These are phyloP conservation scores for Arthrobotrys musiformis DNA, from an alignment of 2,329 filamentous ascomycete species.

Conservation along the genomic window DNA sequence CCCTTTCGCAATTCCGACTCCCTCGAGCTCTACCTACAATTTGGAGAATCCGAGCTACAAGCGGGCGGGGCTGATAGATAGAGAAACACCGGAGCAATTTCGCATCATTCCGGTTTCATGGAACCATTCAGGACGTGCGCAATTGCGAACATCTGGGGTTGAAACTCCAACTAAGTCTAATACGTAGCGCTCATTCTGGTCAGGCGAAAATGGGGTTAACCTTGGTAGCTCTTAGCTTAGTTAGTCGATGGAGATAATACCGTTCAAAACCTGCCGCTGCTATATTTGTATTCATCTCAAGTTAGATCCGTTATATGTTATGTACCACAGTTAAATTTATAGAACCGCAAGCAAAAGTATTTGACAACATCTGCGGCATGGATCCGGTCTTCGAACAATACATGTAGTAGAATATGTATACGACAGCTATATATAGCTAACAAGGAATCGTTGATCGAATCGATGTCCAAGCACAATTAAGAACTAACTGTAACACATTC, in stretches of 20 bases:
- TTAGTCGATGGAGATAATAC: not conserved
- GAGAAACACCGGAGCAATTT: not conserved
- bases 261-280: not conserved
- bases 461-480: no score
- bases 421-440: no score
- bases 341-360: not conserved
- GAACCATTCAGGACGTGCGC: not conserved
- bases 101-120: constrained; percentile 14
- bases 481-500: not conserved
- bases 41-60: no score
- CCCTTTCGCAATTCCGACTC: not conserved
- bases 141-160: not conserved
- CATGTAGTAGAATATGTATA: no score
- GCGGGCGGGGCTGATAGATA: not conserved
- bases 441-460: no score
- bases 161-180: not conserved
- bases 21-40: not conserved
- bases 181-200: not conserved
- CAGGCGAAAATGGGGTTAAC: no score
- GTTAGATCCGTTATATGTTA: not conserved
- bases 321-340: not conserved
- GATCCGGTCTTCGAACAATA: no score
- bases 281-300: not conserved
- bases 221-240: no score
- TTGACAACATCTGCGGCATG: not conserved